Percentiles rank a stretch among this genome's conserved stretches.
Conservation (phyloP, 2,329 filamentous ascomycete genomes). For the Cadophora sp. region DNA sequence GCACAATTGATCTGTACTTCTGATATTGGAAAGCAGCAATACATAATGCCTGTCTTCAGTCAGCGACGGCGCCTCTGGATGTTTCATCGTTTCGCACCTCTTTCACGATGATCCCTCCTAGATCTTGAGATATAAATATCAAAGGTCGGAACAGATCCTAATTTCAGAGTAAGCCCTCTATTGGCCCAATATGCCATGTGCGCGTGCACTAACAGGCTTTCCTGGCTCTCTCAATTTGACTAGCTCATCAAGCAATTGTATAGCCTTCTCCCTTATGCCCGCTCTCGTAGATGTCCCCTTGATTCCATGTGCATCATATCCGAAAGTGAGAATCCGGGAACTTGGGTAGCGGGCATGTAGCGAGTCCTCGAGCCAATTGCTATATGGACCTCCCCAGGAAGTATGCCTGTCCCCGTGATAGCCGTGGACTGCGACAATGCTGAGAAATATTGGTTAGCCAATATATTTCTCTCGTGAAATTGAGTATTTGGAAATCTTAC, state of each 20-base stretch:
- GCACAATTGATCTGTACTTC: slow-evolving; percentile 16
- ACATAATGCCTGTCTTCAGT: slow-evolving; percentile 5
- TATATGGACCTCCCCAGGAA: neutral
- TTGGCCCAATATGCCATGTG: neutral
- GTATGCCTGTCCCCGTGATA: slow-evolving; percentile 7
- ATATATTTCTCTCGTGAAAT: neutral
- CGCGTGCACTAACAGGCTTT: slow-evolving; percentile 7
- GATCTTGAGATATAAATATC: slow-evolving; percentile 27
- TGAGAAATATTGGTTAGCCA: neutral
- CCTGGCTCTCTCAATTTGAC: slow-evolving; percentile 16
- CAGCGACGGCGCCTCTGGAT: neutral
- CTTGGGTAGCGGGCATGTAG: neutral
- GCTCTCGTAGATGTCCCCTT: slow-evolving; percentile 10
- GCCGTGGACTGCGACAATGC: slow-evolving; percentile 25
- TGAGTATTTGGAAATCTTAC: neutral
- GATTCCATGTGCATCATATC: neutral
- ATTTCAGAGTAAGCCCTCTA: neutral
- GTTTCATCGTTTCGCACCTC: slow-evolving; percentile 15
- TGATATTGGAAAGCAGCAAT: slow-evolving; percentile 17
- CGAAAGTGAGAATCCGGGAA: slow-evolving; percentile 12
- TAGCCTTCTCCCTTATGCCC: slow-evolving; percentile 20
- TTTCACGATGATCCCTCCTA: slow-evolving; percentile 31
- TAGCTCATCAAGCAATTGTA: slow-evolving; percentile 23
- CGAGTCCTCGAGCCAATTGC: slow-evolving; percentile 5
- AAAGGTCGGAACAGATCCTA: slow-evolving; percentile 20